These are phyloP conservation scores for Nothophaeocryptopus gaeumannii DNA, from an alignment of 2,329 filamentous ascomycete species.

Conservation along the genomic window DNA sequence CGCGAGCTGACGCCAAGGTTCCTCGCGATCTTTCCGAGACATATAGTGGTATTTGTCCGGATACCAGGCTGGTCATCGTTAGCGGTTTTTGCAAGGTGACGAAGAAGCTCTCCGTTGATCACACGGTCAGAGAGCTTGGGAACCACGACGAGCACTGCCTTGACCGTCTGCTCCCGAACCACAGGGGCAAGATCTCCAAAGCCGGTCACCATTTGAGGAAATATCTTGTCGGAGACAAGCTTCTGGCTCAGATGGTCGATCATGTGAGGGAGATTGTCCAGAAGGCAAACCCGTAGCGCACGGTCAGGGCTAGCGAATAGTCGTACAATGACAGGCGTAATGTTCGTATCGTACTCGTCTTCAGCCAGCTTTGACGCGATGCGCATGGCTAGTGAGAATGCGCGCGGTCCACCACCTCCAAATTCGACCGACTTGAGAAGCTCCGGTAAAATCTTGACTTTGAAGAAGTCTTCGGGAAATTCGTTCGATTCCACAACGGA, in stretches of 20 bases:
- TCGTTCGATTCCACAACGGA: slow-evolving; percentile 72
- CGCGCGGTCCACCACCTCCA: slow-evolving; percentile 89
- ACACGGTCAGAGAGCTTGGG: slow-evolving; percentile 86
- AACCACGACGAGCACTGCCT: slow-evolving; percentile 84
- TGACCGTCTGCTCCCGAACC: slow-evolving; percentile 92
- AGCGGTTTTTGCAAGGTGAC: slow-evolving; percentile 88
- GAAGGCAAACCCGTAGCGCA: slow-evolving; percentile 82
- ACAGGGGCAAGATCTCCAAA: slow-evolving; percentile 90
- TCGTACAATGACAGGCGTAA: slow-evolving; percentile 82
- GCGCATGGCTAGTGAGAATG: slow-evolving; percentile 83
- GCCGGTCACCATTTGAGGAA: slow-evolving; percentile 91
- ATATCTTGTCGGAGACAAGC: slow-evolving; percentile 92
- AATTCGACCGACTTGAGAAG: slow-evolving; percentile 99
- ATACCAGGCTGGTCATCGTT: slow-evolving; percentile 98
- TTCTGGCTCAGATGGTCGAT: slow-evolving; percentile 87
- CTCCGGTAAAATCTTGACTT: slow-evolving; percentile 92
- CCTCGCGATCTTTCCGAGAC: slow-evolving; percentile 90
- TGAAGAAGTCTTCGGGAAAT: slow-evolving; percentile 97
- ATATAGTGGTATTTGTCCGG: slow-evolving; percentile 96
- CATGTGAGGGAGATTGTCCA: slow-evolving; percentile 86
- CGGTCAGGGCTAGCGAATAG: slow-evolving; percentile 89
- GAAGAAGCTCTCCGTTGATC: slow-evolving; percentile 88
- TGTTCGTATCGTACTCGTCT: slow-evolving; percentile 81
- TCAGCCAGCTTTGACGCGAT: slow-evolving; percentile 82
- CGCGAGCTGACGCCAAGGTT: slow-evolving; percentile 73